Percentiles rank a stretch among this genome's conserved stretches.
These are phyloP conservation scores for Colletotrichum lini DNA, from an alignment of 2,329 filamentous ascomycete genomes.

Conservation along the genomic window DNA sequence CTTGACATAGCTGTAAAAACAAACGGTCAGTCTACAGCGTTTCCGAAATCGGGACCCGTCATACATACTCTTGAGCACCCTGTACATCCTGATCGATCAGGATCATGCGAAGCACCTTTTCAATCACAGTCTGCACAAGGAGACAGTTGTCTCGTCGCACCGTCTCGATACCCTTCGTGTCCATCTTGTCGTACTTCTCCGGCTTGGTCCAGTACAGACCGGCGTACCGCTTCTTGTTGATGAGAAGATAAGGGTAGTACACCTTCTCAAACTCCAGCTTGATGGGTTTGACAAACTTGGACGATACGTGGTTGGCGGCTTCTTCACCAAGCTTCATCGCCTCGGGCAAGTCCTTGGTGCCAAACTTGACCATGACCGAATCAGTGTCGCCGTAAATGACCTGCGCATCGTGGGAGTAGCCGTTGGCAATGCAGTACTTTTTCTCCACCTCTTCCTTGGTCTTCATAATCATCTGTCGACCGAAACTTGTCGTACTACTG, in stretches of 20 bases:
- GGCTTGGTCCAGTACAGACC: conserved; percentile 98
- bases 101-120: conserved; percentile 95
- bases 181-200: conserved; percentile 99
- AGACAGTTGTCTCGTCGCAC: conserved; percentile 97
- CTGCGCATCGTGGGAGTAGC: conserved; percentile 93
- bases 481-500: conserved; percentile 96
- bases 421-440: conserved; percentile 92
- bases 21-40: conserved; percentile 41
- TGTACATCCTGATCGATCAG: conserved; percentile 92
- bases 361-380: conserved; percentile 99
- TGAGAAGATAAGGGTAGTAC: conserved; percentile 96
- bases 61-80: conserved; percentile 90
- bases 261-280: conserved; percentile 99
- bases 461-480: conserved; percentile 98
- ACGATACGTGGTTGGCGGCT: conserved; percentile 88
- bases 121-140: conserved; percentile 95
- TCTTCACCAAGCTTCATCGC: conserved; percentile 97
- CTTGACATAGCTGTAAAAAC: conserved; percentile 84
- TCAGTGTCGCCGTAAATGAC: conserved; percentile 99
- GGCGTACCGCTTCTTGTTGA: conserved; percentile 99
- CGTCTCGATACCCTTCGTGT: conserved; percentile 99
- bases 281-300: conserved; percentile 95
- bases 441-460: conserved; percentile 96
- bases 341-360: conserved; percentile 86
- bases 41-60: conserved; percentile 26